Evolutionary conservation across 148 eudicot genomes (phyloP), one percentile per base, ranked within the genome.

Genomic region (Chenopodium quinoa): DNA sequence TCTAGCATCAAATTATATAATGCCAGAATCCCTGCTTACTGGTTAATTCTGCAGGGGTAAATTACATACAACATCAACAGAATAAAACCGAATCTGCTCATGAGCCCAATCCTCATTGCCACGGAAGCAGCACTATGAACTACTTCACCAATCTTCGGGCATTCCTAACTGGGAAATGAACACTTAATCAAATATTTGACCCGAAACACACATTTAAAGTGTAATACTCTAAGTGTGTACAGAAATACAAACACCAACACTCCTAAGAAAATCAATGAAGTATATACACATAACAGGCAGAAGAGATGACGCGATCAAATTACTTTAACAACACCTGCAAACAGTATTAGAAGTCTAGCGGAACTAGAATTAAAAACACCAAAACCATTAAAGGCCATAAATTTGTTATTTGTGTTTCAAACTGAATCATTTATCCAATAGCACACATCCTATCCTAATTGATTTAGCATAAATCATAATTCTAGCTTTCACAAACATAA

Each of bases 141-240:
- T 74, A 79, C 78, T 75, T 66, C 83, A 68, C 79, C 73, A 34
- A 54, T 52, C 83, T 81, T 81, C 79, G 20, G 74, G 79, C 62
- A 58, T 67, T 75, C 52, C 37, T n/a, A 81, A 75, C 83, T 81
- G 83, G 40, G 79, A 81, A 81, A 75, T 54, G 75, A 81, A 76
- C 73, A 81, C 56, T 20, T 14, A 14, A 75, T 81, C 83, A 81
- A 81, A 75, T n/a, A 50, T 20, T 73, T 74, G 47, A 62, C 73
- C 72, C 78, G 74, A 47, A 64, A n/a, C 78, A 65, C 29, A 29
- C 29, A 71, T 46, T 50, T 44, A 3, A 73, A 80, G 31, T 47
- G 32, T 12, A 9, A 71, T 25, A 73, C 13, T n/a, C 23, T 68
- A 52, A 11, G n/a, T 19, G 37, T n/a, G 22, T 22, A 23, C 50